These are phyloP conservation scores for Plasmodium coatneyi DNA, from an alignment of 169 alveolate species.

Conservation along the genomic window DNA sequence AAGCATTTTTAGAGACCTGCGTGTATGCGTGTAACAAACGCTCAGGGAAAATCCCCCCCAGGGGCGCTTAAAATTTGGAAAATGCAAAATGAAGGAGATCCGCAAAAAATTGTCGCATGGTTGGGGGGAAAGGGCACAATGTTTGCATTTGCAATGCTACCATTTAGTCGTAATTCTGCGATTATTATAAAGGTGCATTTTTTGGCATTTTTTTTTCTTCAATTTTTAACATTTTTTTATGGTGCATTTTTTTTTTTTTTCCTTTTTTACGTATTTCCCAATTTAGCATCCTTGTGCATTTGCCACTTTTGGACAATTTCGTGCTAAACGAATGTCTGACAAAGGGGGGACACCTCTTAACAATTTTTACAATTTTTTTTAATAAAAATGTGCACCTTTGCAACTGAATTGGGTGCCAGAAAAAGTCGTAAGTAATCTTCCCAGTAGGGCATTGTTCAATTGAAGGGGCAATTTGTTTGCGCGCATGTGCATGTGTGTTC, in stretches of 20 bases:
- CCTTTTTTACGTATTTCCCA: neutral
- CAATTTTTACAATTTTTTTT: neutral
- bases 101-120: neutral
- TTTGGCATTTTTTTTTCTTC: neutral
- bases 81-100: neutral
- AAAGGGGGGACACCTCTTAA: neutral
- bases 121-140: neutral
- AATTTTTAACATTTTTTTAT: neutral
- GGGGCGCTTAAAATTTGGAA: neutral
- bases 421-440: neutral
- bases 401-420: neutral
- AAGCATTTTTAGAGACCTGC: slow-evolving; percentile 18
- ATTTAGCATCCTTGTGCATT: slow-evolving; percentile 4
- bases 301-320: neutral
- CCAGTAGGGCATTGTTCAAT: neutral
- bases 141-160: neutral
- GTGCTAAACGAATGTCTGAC: neutral
- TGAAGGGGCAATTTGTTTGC: neutral
- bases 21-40: neutral
- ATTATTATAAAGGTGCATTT: neutral
- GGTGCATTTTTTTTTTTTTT: neutral
- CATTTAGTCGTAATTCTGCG: neutral
- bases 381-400: neutral
- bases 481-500: neutral
- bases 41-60: neutral